Conservation (phyloP, 225 moss, liverwort and hornwort species). For the Pleurozium schreberi region DNA sequence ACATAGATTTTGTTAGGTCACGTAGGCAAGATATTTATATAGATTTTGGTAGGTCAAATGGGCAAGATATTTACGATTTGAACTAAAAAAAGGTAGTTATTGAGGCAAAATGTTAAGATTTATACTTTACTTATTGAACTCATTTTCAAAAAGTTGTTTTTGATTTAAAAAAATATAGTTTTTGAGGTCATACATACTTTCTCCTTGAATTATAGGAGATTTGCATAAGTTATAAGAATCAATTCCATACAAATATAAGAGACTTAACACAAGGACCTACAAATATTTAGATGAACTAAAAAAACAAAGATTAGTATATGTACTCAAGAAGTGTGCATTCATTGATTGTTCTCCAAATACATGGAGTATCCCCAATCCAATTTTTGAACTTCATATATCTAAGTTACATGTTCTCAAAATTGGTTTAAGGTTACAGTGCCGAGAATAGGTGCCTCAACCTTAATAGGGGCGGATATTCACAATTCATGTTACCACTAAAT, state of each 20-base stretch:
- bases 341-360: neutral
- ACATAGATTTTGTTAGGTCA: too few relatives aligned
- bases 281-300: neutral
- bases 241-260: neutral
- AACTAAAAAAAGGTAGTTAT: too few relatives aligned
- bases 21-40: too few relatives aligned
- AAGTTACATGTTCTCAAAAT: neutral
- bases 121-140: too few relatives aligned
- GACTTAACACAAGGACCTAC: neutral
- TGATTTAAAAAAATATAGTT: too few relatives aligned
- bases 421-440: fast-evolving
- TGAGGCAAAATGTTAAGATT: too few relatives aligned
- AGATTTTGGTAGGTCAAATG: too few relatives aligned
- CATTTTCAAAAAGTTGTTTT: too few relatives aligned
- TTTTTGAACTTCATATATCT: neutral
- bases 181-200: too few relatives aligned
- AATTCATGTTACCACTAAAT: neutral
- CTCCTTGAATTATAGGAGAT: too few relatives aligned
- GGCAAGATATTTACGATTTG: too few relatives aligned
- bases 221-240: neutral
- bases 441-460: neutral
- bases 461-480: fast-evolving
- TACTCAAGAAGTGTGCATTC: neutral
- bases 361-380: neutral
- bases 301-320: neutral